Conservation (phyloP, 2,329 filamentous ascomycete genomes). For the Lojkania enalia region DNA sequence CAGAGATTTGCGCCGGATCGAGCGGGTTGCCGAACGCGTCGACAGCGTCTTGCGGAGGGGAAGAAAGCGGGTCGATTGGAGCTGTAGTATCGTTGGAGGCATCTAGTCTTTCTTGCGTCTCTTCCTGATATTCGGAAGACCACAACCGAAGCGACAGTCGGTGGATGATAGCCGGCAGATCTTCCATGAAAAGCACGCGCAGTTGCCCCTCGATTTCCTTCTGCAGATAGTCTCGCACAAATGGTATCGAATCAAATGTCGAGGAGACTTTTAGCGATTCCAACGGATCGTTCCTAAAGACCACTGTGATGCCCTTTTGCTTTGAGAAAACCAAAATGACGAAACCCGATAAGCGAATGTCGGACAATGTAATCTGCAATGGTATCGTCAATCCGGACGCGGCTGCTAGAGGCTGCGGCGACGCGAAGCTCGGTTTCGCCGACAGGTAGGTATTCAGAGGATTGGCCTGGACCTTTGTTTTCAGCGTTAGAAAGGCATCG, state of each 20-base stretch:
- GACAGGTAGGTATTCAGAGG: constrained; percentile 94
- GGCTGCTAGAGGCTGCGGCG: constrained; percentile 87
- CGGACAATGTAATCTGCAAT: constrained; percentile 93
- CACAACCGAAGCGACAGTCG: constrained; percentile 84
- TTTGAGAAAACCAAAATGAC: constrained; percentile 97
- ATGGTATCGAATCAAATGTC: constrained; percentile 98
- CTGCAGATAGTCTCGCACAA: constrained; percentile 95
- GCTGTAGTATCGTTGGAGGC: constrained; percentile 57
- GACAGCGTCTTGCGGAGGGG: constrained; percentile 78
- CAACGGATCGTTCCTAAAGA: constrained; percentile 96
- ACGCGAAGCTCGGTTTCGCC: constrained; percentile 89
- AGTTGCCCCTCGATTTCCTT: constrained; percentile 94
- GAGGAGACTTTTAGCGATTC: constrained; percentile 98
- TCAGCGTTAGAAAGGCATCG: constrained; percentile 91
- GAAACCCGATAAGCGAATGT: constrained; percentile 94
- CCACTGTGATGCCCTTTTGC: constrained; percentile 93
- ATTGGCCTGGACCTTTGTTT: constrained; percentile 96
- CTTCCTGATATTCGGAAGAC: constrained; percentile 81
- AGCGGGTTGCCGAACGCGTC: constrained; percentile 78
- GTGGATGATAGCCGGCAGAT: constrained; percentile 94
- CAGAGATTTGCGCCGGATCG: constrained; percentile 73
- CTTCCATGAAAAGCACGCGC: constrained; percentile 94
- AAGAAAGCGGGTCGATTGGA: constrained; percentile 78
- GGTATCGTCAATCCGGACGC: constrained; percentile 93
- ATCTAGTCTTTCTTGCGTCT: constrained; percentile 58